These are phyloP conservation scores for Clathrospora elynae DNA, from an alignment of 2,329 filamentous ascomycete genomes.

Conservation along the genomic window DNA sequence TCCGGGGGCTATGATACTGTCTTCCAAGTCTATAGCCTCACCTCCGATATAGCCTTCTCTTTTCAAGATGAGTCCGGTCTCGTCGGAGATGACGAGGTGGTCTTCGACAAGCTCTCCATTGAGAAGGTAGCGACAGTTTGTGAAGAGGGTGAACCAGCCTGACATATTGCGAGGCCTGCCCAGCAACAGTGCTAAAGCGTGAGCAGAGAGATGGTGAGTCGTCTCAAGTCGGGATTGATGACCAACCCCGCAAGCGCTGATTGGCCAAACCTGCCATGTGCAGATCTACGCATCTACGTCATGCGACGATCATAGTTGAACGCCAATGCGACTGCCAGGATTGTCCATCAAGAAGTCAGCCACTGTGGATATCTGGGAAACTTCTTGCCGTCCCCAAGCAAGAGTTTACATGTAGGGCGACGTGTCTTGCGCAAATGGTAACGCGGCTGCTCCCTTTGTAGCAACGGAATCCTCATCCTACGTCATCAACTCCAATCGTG, in stretches of 20 bases:
- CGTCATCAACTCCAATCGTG: slow-evolving; percentile 21
- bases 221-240: slow-evolving; percentile 13
- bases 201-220: slow-evolving; percentile 8
- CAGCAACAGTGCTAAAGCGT: slow-evolving; percentile 1
- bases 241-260: slow-evolving; percentile 13
- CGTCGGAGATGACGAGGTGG: slow-evolving; percentile 53
- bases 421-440: slow-evolving; percentile 15
- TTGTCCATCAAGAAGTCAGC: slow-evolving; percentile 14
- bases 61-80: slow-evolving; percentile 52
- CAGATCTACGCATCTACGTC: slow-evolving; percentile 24
- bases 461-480: slow-evolving; percentile 13
- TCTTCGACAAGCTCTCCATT: slow-evolving; percentile 52
- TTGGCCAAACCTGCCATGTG: slow-evolving; percentile 14
- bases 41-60: slow-evolving; percentile 52
- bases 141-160: slow-evolving; percentile 54
- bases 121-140: slow-evolving; percentile 53
- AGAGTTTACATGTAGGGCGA: slow-evolving; percentile 10
- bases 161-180: slow-evolving; percentile 36
- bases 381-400: slow-evolving; percentile 9
- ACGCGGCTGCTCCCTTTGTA: slow-evolving; percentile 18
- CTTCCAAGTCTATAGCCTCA: slow-evolving; percentile 55
- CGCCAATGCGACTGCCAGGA: slow-evolving; percentile 13
- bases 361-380: slow-evolving; percentile 20
- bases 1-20: slow-evolving; percentile 59
- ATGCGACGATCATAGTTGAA: slow-evolving; percentile 15